Evolutionary conservation across 306 rosid genomes (phyloP).

Genomic region (Carpinus viminea): DNA sequence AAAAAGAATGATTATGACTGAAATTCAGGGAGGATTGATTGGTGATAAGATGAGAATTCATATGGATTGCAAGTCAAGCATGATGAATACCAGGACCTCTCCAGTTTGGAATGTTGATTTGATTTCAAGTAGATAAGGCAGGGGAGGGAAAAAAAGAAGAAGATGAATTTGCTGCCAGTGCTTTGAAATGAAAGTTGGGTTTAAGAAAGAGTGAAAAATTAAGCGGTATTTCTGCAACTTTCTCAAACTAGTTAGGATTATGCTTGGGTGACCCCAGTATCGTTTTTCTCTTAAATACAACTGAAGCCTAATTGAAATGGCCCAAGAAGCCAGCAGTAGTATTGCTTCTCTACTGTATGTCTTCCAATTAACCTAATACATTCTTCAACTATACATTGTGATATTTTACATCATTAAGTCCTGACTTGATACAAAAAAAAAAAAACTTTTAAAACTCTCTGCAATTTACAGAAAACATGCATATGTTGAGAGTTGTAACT

Average conservation of each 20-base stretch:
- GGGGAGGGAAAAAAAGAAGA: neutral
- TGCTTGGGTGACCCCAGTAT: neutral
- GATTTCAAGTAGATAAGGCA: neutral
- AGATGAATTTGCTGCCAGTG: neutral
- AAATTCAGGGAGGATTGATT: neutral
- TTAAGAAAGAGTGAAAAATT: neutral
- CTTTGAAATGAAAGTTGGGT: neutral
- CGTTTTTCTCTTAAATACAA: neutral
- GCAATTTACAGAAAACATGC: neutral
- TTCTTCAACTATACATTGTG: neutral
- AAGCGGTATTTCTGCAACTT: neutral
- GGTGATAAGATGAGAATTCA: neutral
- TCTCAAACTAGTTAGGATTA: neutral
- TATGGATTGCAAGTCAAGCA: neutral
- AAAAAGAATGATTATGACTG: conserved; percentile 1
- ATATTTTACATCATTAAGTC: no score
- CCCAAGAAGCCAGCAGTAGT: neutral
- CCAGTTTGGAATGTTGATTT: neutral
- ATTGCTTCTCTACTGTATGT: neutral
- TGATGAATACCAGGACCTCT: neutral
- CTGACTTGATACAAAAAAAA: neutral
- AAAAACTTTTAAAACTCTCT: neutral
- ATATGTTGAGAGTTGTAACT: neutral
- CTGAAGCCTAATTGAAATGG: neutral
- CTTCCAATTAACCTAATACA: neutral